Evolutionary conservation across 768 basidiomycete species (phyloP).

Genomic region (Cystobasidium tubakii): DNA sequence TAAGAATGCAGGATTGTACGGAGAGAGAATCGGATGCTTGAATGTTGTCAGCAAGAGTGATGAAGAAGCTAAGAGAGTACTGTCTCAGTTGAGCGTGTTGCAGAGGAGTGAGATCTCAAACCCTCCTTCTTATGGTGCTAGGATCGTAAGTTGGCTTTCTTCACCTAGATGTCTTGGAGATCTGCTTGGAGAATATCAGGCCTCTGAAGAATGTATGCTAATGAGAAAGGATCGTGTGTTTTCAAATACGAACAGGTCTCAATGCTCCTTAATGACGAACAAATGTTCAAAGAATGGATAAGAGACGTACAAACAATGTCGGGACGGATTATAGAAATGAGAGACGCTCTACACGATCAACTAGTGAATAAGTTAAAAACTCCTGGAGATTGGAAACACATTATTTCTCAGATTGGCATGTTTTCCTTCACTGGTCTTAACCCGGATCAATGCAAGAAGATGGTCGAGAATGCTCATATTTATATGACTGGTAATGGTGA

Average conservation of each 20-base stretch:
- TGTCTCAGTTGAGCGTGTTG: slow-evolving; percentile 89
- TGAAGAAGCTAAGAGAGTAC: slow-evolving; percentile 69
- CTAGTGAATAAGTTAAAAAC: slow-evolving; percentile 74
- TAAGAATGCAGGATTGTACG: slow-evolving; percentile 99
- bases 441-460: slow-evolving; percentile 66
- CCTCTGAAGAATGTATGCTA: no score
- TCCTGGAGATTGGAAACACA: slow-evolving; percentile 90
- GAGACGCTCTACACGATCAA: slow-evolving; percentile 71
- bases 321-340: slow-evolving; percentile 85
- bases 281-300: slow-evolving; percentile 81
- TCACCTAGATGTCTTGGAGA: no score
- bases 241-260: slow-evolving; percentile 2
- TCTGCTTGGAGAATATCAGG: no score
- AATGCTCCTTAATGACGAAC: slow-evolving; percentile 64
- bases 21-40: slow-evolving; percentile 96
- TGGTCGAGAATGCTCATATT: slow-evolving; percentile 81
- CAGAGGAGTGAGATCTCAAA: slow-evolving; percentile 97
- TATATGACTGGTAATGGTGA: slow-evolving; percentile 89
- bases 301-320: slow-evolving; percentile 60
- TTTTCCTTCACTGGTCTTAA: slow-evolving; percentile 76
- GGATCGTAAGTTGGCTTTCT: slow-evolving; percentile 74
- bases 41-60: slow-evolving; percentile 56
- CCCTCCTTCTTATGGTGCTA: slow-evolving; percentile 84
- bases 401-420: slow-evolving; percentile 95
- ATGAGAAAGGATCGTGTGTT: no score